phyloP scores from a whole-genome alignment of 345 rosid genomes.

The Syzygium jambos region DNA sequence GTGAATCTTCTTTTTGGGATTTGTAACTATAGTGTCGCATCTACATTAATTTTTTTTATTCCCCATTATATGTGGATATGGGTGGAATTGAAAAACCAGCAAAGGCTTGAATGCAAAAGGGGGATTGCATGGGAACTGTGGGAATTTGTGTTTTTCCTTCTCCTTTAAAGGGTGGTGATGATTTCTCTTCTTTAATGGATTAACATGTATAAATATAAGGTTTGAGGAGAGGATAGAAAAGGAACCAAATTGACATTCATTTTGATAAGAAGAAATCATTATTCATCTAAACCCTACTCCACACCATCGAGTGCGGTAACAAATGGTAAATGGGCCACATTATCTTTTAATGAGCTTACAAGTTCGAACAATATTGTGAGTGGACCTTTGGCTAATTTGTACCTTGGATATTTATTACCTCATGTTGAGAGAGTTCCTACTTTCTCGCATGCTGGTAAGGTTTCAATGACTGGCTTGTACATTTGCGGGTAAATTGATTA shows the following conservation, averaged over 20 bases:
- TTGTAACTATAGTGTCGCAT: neutral
- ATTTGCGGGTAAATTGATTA: neutral
- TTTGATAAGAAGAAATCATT: neutral
- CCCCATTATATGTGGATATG: neutral
- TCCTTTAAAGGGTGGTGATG: neutral
- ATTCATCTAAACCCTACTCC: neutral
- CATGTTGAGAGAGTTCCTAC: neutral
- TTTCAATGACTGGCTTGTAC: too few species aligned
- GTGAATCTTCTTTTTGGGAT: neutral
- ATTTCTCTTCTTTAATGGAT: neutral
- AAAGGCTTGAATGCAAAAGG: neutral
- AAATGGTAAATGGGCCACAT: neutral
- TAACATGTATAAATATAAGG: neutral
- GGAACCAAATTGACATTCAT: neutral
- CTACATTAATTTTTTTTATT: neutral
- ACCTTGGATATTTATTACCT: neutral
- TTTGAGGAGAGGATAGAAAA: neutral
- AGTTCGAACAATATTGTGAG: neutral
- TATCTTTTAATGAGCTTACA: neutral
- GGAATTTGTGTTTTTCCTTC: neutral
- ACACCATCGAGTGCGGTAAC: neutral
- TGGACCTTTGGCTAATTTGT: neutral
- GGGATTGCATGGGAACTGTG: neutral
- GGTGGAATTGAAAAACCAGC: neutral
- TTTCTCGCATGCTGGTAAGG: too few species aligned